These are phyloP conservation scores for Mollisia scopiformis DNA, from an alignment of 2,329 filamentous ascomycete species.

Conservation along the genomic window DNA sequence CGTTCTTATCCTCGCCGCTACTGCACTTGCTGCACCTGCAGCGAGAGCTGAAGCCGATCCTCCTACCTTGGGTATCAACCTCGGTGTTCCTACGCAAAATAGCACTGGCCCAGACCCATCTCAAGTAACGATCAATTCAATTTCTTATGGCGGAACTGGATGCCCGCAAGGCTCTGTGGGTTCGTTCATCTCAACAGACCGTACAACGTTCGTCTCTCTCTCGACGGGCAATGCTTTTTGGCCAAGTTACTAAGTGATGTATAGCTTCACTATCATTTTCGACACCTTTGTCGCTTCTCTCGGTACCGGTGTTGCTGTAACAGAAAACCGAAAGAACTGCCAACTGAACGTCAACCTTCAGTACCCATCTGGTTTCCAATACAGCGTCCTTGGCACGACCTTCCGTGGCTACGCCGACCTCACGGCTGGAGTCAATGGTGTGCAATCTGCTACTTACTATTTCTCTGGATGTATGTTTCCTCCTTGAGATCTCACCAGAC, in stretches of 20 bases:
- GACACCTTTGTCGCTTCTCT: conserved; percentile 53
- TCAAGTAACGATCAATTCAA: conserved; percentile 44
- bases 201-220: conserved; percentile 40
- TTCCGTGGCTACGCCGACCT: conserved; percentile 55
- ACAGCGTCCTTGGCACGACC: conserved; percentile 53
- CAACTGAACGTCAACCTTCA: conserved; percentile 54
- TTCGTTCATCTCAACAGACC: conserved; percentile 45
- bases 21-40: conserved; percentile 27
- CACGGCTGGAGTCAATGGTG: conserved; percentile 48
- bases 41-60: conserved; percentile 4
- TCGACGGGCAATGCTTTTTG: not conserved
- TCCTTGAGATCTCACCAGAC: not conserved
- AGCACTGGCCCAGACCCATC: conserved; percentile 36
- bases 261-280: conserved; percentile 53
- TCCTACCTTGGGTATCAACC: conserved; percentile 23
- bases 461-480: conserved; percentile 47
- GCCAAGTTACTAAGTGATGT: conserved; percentile 16
- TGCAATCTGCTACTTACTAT: conserved; percentile 56
- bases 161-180: conserved; percentile 48
- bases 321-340: conserved; percentile 54
- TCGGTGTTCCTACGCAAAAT: conserved; percentile 16
- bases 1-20: conserved; percentile 24
- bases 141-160: conserved; percentile 50
- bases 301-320: conserved; percentile 45
- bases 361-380: conserved; percentile 56